Evolutionary conservation across 441 rosid genomes (phyloP).

Genomic region (Gossypium armourianum): DNA sequence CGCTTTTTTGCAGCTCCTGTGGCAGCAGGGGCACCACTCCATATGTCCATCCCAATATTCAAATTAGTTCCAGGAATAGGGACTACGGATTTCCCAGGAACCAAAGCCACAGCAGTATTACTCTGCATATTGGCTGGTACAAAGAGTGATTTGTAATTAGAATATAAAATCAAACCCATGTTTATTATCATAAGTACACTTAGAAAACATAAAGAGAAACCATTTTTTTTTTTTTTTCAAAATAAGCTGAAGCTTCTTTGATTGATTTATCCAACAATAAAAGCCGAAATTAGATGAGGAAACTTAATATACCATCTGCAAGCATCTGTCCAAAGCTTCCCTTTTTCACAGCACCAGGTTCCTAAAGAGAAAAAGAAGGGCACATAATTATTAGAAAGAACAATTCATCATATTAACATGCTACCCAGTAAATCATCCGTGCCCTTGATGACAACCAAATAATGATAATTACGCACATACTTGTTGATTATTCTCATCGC

Average conservation of each 20-base stretch:
- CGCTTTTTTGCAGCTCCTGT: conserved; percentile 54
- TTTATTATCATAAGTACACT: neutral
- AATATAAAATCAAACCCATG: neutral
- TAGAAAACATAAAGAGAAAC: neutral
- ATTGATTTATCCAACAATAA: neutral
- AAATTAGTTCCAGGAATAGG: conserved; percentile 58
- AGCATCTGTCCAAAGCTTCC: conserved; percentile 75
- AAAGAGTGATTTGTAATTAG: conserved; percentile 14
- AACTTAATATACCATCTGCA: conserved; percentile 49
- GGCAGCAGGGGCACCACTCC: conserved; percentile 53
- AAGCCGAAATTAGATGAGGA: neutral
- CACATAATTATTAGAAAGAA: neutral
- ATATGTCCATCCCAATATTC: conserved; percentile 80
- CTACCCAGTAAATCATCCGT: neutral
- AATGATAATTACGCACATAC: conserved; percentile 25
- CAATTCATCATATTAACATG: neutral
- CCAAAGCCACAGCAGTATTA: conserved; percentile 34
- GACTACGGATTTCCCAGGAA: conserved; percentile 55
- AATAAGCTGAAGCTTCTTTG: neutral
- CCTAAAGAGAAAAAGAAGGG: conserved; percentile 31
- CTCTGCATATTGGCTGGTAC: conserved; percentile 55
- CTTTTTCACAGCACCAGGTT: conserved; percentile 41
- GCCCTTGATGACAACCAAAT: neutral
- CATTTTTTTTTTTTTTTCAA: neutral
- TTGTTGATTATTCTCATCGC: conserved; percentile 67